A percentile compares a stretch with the other conserved stretches of the same genome.
Evolutionary conservation across 768 basidiomycete species (phyloP).

Genomic region (Artomyces pyxidatus): DNA sequence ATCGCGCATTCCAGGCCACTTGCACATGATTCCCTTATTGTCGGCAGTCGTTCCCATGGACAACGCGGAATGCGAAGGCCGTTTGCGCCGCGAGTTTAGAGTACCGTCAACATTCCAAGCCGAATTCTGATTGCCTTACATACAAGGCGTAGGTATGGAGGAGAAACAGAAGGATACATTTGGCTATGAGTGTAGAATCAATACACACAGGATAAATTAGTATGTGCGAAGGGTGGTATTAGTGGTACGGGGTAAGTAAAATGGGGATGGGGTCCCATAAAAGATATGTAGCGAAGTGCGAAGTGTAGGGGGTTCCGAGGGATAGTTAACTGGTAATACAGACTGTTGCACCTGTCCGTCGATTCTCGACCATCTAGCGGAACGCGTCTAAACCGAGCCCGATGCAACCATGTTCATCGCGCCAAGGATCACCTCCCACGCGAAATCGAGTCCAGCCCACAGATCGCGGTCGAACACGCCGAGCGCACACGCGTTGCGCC

Average conservation of each 20-base stretch:
- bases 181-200: background rate
- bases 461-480: slow-evolving; percentile 57
- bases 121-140: background rate
- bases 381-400: slow-evolving; percentile 1
- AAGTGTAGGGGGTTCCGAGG: background rate
- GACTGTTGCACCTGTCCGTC: background rate
- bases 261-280: background rate
- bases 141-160: background rate
- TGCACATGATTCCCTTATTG: background rate
- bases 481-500: slow-evolving; percentile 65
- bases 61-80: background rate
- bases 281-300: background rate
- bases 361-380: background rate
- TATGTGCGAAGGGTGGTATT: background rate
- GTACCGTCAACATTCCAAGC: background rate
- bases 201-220: background rate
- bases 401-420: slow-evolving; percentile 36
- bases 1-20: background rate
- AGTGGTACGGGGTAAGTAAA: background rate
- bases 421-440: slow-evolving; percentile 60
- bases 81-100: background rate
- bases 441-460: slow-evolving; percentile 59
- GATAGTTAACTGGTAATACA: background rate
- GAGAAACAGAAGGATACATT: no score
- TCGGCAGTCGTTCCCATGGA: background rate